These are phyloP conservation scores for Solanum sejunctum DNA, from an alignment of 257 asterid genomes.

Conservation along the genomic window DNA sequence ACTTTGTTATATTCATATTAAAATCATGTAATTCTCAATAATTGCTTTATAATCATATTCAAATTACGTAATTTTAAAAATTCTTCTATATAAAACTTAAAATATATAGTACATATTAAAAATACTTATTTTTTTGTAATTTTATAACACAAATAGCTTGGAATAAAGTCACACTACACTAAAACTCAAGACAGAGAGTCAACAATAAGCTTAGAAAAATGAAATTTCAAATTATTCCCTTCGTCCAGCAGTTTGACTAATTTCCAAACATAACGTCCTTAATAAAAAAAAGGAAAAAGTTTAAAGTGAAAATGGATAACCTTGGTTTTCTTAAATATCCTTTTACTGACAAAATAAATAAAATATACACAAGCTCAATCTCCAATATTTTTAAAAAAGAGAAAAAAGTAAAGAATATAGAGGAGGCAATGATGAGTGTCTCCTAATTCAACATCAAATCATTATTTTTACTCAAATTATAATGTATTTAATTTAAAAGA, in stretches of 20 bases:
- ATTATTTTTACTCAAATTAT: not conserved
- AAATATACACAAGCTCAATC: not conserved
- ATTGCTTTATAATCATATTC: too few relatives aligned
- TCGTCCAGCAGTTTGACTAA: not conserved
- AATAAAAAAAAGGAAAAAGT: not conserved
- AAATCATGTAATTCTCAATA: too few relatives aligned
- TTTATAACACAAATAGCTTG: not conserved
- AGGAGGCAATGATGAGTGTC: slow-evolving; percentile 1
- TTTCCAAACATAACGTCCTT: not conserved
- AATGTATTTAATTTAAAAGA: not conserved
- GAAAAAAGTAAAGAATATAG: not conserved
- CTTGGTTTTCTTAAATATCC: not conserved
- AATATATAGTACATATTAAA: too few relatives aligned
- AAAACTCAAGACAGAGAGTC: not conserved
- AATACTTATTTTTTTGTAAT: too few relatives aligned
- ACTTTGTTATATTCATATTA: too few relatives aligned
- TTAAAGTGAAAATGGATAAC: not conserved
- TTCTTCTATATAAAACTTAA: too few relatives aligned
- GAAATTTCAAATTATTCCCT: not conserved
- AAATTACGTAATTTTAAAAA: too few relatives aligned
- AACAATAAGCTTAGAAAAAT: not conserved
- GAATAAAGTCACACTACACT: not conserved
- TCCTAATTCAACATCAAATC: not conserved
- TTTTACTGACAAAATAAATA: not conserved
- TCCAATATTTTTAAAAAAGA: not conserved